Evolutionary conservation across 2,329 filamentous ascomycete genomes (phyloP).

Genomic region (Epichloe coenophiala): DNA sequence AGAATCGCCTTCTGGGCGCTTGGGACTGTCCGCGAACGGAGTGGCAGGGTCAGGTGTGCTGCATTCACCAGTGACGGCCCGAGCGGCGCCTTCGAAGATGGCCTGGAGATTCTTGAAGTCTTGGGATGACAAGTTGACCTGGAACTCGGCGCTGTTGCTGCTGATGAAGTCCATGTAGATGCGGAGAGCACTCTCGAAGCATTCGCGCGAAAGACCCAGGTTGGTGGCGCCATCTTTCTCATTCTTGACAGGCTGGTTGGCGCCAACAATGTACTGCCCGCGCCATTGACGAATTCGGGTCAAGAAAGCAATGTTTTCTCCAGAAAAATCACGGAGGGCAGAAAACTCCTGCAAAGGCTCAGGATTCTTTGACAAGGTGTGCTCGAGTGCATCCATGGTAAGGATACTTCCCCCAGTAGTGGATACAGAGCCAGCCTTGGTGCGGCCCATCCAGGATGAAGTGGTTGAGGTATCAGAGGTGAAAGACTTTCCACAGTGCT

Average conservation of each 20-base stretch:
- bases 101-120: constrained; percentile 39
- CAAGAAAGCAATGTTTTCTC: constrained; percentile 55
- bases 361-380: constrained; percentile 41
- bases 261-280: constrained; percentile 13
- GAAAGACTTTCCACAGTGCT: constrained; percentile 20
- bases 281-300: constrained; percentile 36
- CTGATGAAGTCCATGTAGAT: constrained; percentile 52
- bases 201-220: constrained; percentile 28
- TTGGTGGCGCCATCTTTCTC: constrained; percentile 4
- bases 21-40: constrained; percentile 26
- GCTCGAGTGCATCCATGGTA: constrained; percentile 47
- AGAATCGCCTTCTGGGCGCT: constrained; percentile 10
- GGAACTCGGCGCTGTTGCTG: constrained; percentile 47
- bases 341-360: constrained; percentile 47
- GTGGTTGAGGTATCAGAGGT: constrained; percentile 19
- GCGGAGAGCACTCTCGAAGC: constrained; percentile 42
- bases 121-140: constrained; percentile 49
- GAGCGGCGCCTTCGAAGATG: constrained; percentile 42
- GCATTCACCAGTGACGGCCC: constrained; percentile 28
- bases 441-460: constrained; percentile 25
- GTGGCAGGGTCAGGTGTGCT: constrained; percentile 26
- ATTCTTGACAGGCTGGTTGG: constrained; percentile 9
- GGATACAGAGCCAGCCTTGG: constrained; percentile 20
- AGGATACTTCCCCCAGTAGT: constrained; percentile 31
- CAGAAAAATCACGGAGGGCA: constrained; percentile 49